Evolutionary conservation across 148 eudicot genomes (phyloP), one percentile per base, ranked within the genome.

Genomic region (Nyssa sinensis): DNA sequence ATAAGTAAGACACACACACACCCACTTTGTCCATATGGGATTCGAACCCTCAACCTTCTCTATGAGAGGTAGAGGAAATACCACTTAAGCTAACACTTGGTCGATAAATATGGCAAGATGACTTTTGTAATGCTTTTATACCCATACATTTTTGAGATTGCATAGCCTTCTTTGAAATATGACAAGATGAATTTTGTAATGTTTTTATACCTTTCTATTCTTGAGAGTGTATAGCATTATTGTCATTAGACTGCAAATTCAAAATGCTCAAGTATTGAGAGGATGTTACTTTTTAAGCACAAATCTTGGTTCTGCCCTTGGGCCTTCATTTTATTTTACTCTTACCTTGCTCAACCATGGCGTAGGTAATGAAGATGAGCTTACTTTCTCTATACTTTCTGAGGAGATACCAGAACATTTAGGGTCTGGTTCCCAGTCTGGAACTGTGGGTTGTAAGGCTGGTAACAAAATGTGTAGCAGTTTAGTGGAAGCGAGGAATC

Each of bases 401-500:
- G 89, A 73, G n/a, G 87, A 86, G 70, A 70, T 74, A 39, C 53
- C 65, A 7, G 86, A 84, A 67, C 70, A 80, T 66, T 80, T 79
- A 55, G 82, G 75, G 12, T 60, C 85, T 28, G 76, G 81, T 81
- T 70, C 84, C 27, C 76, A 73, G 60, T 13, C 72, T 74, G 89
- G 80, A 10, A 58, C 64, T 62, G 59, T 76, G 25, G 74, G 75
- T 62, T 94, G 98, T 65, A 88, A 88, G 82, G 97, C 96, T 75
- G 89, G 95, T 66, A 92, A 88, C 71, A 84, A 75, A 77, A 66
- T 66, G 5, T 92, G 98, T 84, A 77, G 81, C 69, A 92, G 93
- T 79, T 77, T 94, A 62, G 64, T 66, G 27, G 84, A 85, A 76
- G 83, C 74, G 64, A 79, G 74, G 31, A 76, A 74, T 47, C 47